Conservation (phyloP, 495 filamentous ascomycete species). For the Lophium mytilinum region DNA sequence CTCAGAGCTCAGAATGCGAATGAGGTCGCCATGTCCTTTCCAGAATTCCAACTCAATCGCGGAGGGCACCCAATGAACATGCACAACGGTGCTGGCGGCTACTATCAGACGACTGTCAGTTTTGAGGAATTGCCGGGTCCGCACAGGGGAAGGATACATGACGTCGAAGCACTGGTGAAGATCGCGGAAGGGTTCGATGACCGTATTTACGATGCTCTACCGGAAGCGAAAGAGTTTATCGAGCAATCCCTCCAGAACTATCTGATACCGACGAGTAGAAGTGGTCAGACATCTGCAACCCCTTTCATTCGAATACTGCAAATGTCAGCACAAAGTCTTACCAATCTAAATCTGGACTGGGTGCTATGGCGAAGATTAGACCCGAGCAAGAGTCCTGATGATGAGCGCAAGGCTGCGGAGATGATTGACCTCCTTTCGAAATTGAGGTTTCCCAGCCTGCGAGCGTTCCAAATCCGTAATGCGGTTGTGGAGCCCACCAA, state of each 20-base stretch:
- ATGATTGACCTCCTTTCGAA: slow-evolving; percentile 2
- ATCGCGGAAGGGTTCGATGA: slow-evolving; percentile 10
- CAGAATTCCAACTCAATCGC: slow-evolving; percentile 8
- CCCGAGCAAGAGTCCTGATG: not conserved
- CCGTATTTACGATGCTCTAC: slow-evolving; percentile 12
- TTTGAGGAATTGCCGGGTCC: not conserved
- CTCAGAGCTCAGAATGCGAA: slow-evolving; percentile 2
- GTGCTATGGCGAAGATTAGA: slow-evolving; percentile 9
- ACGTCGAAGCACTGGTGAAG: not conserved
- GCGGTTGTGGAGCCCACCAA: slow-evolving; percentile 14
- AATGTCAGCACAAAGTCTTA: slow-evolving; percentile 17
- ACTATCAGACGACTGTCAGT: slow-evolving; percentile 9
- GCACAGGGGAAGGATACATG: not conserved
- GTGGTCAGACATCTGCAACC: not conserved
- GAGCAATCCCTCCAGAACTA: not conserved
- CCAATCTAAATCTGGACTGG: slow-evolving; percentile 30
- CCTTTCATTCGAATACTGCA: slow-evolving; percentile 11
- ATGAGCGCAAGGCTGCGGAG: not conserved
- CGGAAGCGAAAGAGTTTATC: slow-evolving; percentile 5
- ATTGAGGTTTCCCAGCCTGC: slow-evolving; percentile 27
- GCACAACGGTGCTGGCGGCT: slow-evolving; percentile 11
- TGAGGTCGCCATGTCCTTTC: not conserved
- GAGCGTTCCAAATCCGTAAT: slow-evolving; percentile 30
- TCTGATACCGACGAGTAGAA: not conserved
- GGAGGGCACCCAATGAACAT: slow-evolving; percentile 1